Conservation (phyloP, 805 yeast genomes). For the Teunomyces atbi region DNA sequence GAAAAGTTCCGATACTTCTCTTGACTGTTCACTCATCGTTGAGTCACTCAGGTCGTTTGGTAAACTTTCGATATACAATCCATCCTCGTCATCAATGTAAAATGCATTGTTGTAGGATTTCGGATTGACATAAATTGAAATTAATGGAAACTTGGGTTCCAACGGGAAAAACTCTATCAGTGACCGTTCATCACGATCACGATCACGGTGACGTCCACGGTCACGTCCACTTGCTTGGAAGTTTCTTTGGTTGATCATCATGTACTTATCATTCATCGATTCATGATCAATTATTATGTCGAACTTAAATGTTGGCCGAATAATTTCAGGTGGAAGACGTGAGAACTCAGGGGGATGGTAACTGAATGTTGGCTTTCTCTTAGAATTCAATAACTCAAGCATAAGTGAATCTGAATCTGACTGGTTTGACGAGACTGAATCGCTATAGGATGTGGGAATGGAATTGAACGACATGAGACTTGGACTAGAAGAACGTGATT, state of each 20-base stretch:
- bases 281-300: slow-evolving; percentile 46
- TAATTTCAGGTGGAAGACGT: slow-evolving; percentile 43
- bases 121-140: slow-evolving; percentile 31
- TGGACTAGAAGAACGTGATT: slow-evolving; percentile 37
- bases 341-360: slow-evolving; percentile 30
- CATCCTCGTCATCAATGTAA: slow-evolving; percentile 32
- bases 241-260: slow-evolving; percentile 16
- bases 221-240: neutral
- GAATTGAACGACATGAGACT: slow-evolving; percentile 37
- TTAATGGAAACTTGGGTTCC: slow-evolving; percentile 26
- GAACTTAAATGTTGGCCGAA: slow-evolving; percentile 46
- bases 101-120: slow-evolving; percentile 24
- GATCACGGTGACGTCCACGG: neutral
- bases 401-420: slow-evolving; percentile 28
- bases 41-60: neutral
- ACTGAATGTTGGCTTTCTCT: slow-evolving; percentile 15
- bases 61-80: slow-evolving; percentile 13
- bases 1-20: slow-evolving; percentile 1
- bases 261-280: slow-evolving; percentile 31
- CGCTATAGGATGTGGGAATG: slow-evolving; percentile 36
- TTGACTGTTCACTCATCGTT: neutral
- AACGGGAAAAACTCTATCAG: slow-evolving; percentile 16
- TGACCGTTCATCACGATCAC: neutral
- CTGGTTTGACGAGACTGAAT: slow-evolving; percentile 31
- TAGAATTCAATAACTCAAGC: neutral